Evolutionary conservation across 1,284 basidiomycete species (phyloP), one percentile per base, ranked within the genome.

Genomic region (Cryptococcus hybrid): DNA sequence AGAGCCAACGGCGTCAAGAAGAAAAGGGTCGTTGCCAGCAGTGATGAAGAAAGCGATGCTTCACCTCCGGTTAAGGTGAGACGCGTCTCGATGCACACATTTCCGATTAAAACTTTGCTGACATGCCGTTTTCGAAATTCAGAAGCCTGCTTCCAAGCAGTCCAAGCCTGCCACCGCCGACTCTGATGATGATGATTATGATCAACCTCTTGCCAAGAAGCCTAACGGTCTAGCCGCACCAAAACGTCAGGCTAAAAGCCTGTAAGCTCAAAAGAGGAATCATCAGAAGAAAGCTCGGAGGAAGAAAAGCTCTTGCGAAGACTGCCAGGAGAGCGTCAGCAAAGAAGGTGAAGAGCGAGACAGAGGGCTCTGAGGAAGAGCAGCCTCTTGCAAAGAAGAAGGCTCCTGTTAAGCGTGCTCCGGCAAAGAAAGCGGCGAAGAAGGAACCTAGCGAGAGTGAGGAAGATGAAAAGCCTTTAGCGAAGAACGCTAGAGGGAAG

Each of bases 361-460:
- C 30, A 9, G 30, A 48, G 18, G 57, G 59, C 35, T 66, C 64
- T 9, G 87, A 88, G 76, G 86, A 88, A 69, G 86, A 89, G 70
- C 80, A 81, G 67, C 84, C 86, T 9, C 81, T 88, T 46, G 83
- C 81, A n/a, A 74, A 79, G 44, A 79, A 80, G 60, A 66, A 60
- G 56, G 59, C 39, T 5, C 39, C 50, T 2, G 50, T 38, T 18
- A 39, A 39, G 37, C 42, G 64, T 7, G 61, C 62, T 49, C 55
- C 63, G 2, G 47, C 54, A 9, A 55, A 60, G 6, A 62, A 59
- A 53, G 62, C 60, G 52, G 67, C 49, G 45, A 65, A 54, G 49
- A 65, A 67, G 56, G 73, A 58, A 39, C 88, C 85, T 74, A 76
- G 82, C 45, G 89, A 86, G 78, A 80, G 84, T 71, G 84, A 86